Evolutionary conservation across 1,139 yeast species (phyloP), one percentile per base, ranked within the genome.

Genomic region (Pichia sp.): DNA sequence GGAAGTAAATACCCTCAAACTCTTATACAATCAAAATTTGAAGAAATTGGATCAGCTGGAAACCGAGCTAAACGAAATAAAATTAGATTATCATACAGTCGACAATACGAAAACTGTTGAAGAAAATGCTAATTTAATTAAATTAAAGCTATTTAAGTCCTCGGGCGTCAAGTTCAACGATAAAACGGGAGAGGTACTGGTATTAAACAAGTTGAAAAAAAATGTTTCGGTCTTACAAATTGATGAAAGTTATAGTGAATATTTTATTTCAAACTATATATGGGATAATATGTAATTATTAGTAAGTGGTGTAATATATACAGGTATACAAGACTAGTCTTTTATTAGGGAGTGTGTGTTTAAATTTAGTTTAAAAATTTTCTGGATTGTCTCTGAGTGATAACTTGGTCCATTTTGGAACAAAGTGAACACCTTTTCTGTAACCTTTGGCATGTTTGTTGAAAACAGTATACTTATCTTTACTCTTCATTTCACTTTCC

Each of bases 381-480:
- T 77, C 73, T 40, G 97, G 97, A 59, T 85, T 84, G 47, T 75
- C 78, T 68, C 97, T 79, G 63, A 83, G 75, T 16, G 95, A 79
- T 52, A 78, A 64, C 67, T 84, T 86, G 46, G 97, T 90, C 95
- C 95, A 87, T 59, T 86, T 85, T 27, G 95, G 95, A 33, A 82
- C 84, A 63, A 72, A 77, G 62, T 92, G 97, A 29, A 85, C 79
- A 53, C 94, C 81, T 68, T 88, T 92, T 68, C 98, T 78, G 66
- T 90, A 92, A 32, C 81, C 81, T 58, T 73, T 77, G 10, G 81
- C 75, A 57, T 80, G 79, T 64, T 77, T 83, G 66, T 79, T 81
- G 66, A 86, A 92, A 1, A 90, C 82, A 44, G 95, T 81, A 66
- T 92, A 92, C 65, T 92, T 92, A 67, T 92, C 95, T 54, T 68